Percentiles rank a stretch among this genome's conserved stretches.
Evolutionary conservation across 495 filamentous ascomycete genomes (phyloP).

Genomic region (Cryomyces minteri): DNA sequence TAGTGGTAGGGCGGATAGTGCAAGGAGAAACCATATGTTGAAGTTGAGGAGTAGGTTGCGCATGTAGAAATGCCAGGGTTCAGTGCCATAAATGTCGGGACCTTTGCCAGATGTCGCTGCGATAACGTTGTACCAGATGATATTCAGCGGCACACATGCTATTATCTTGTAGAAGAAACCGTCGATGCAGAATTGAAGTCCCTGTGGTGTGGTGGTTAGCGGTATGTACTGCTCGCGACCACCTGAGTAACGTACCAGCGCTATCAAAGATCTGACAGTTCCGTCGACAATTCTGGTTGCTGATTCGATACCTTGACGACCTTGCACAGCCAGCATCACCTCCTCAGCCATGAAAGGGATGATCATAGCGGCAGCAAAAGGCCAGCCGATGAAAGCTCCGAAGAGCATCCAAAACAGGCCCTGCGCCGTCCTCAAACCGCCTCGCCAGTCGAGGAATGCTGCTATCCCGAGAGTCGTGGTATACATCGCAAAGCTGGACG

Average conservation of each 20-base stretch:
- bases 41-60: conserved; percentile 88
- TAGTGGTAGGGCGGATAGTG: conserved; percentile 51
- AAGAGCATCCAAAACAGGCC: conserved; percentile 86
- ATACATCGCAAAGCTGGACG: conserved; percentile 96
- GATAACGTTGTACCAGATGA: conserved; percentile 90
- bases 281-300: conserved; percentile 46
- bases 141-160: conserved; percentile 71
- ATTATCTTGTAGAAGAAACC: conserved; percentile 66
- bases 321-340: conserved; percentile 37
- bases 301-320: conserved; percentile 35
- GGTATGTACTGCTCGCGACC: background rate
- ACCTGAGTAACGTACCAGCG: conserved; percentile 41
- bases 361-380: conserved; percentile 69
- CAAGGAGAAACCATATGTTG: conserved; percentile 80
- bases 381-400: conserved; percentile 87
- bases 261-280: conserved; percentile 38
- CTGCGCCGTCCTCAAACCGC: conserved; percentile 53
- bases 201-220: conserved; percentile 20
- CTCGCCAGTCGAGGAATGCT: conserved; percentile 72
- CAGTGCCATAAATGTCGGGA: conserved; percentile 87
- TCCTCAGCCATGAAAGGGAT: conserved; percentile 76
- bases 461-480: conserved; percentile 71
- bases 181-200: conserved; percentile 46
- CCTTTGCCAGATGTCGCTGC: conserved; percentile 48
- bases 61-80: conserved; percentile 94